These are phyloP conservation scores for Penicillium sp. DNA, from an alignment of 2,329 filamentous ascomycete species.

Conservation along the genomic window DNA sequence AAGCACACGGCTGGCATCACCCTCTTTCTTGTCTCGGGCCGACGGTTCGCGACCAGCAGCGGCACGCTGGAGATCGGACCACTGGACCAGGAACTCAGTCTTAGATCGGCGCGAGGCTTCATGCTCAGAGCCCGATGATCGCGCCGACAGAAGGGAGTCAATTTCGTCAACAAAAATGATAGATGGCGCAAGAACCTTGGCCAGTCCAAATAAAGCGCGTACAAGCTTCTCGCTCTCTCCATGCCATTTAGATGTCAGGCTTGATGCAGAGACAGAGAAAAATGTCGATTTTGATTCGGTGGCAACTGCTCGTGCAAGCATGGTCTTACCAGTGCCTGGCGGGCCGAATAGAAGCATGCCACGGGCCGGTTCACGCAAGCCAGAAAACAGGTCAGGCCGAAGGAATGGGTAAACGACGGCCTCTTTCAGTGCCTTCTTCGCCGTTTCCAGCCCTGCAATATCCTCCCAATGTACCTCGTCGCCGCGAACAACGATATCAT, in stretches of 20 bases:
- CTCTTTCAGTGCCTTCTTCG: constrained; percentile 90
- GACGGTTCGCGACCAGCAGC: constrained; percentile 78
- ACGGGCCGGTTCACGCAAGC: constrained; percentile 86
- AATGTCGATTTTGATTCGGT: constrained; percentile 95
- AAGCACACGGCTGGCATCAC: constrained; percentile 85
- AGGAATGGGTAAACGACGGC: constrained; percentile 97
- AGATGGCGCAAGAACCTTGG: constrained; percentile 84
- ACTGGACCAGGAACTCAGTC: constrained; percentile 96
- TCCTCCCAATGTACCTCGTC: constrained; percentile 96
- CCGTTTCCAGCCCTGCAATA: constrained; percentile 85
- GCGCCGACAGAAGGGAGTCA: constrained; percentile 84
- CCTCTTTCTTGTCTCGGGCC: constrained; percentile 66
- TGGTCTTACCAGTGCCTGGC: constrained; percentile 97
- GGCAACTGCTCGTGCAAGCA: constrained; percentile 91
- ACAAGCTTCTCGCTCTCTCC: constrained; percentile 97
- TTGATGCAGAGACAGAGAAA: constrained; percentile 95
- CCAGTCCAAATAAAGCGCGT: constrained; percentile 85
- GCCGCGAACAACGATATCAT: constrained; percentile 92
- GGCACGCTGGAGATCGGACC: constrained; percentile 90
- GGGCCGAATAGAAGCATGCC: constrained; percentile 97
- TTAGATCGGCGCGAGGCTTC: constrained; percentile 94
- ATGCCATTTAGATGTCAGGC: constrained; percentile 91
- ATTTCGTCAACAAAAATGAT: constrained; percentile 99
- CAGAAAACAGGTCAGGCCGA: constrained; percentile 93
- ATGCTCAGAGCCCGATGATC: constrained; percentile 78